Evolutionary conservation across 2,329 filamentous ascomycete species (phyloP).

Genomic region (Monilinia laxa): DNA sequence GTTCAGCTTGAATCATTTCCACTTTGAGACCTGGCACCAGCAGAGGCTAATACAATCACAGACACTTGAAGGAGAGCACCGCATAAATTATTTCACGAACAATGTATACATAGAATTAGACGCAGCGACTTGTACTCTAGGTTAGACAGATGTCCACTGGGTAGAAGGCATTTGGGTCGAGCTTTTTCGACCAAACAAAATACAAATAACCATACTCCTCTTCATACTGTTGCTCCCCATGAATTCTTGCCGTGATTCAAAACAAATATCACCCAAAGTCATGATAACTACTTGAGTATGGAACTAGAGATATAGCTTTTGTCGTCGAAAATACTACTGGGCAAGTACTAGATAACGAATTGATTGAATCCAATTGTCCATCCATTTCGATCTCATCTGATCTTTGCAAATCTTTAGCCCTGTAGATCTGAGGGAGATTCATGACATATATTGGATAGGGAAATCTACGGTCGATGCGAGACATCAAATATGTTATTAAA

Average conservation of each 20-base stretch:
- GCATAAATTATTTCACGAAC: slow-evolving; percentile 52
- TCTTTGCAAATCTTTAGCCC: not conserved
- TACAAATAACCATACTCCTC: slow-evolving; percentile 29
- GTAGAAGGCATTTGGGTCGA: slow-evolving; percentile 19
- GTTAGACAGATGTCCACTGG: slow-evolving; percentile 30
- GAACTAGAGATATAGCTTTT: too few relatives aligned
- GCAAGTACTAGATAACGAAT: not conserved
- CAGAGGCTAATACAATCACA: slow-evolving; percentile 35
- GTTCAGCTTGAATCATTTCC: slow-evolving; percentile 24
- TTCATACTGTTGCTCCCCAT: slow-evolving; percentile 16
- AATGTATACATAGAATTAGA: slow-evolving; percentile 40
- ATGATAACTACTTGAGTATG: too few relatives aligned
- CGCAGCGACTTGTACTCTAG: slow-evolving; percentile 35
- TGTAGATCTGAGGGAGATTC: not conserved
- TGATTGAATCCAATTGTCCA: too few relatives aligned
- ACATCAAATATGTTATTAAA: too few relatives aligned
- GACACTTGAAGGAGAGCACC: slow-evolving; percentile 69
- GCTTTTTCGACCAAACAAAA: slow-evolving; percentile 25
- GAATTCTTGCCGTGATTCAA: not conserved
- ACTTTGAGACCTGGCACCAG: not conserved
- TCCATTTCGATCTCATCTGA: not conserved
- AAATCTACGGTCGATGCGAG: not conserved
- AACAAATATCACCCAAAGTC: not conserved
- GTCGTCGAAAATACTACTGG: too few relatives aligned
- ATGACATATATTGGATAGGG: not conserved